These are phyloP conservation scores for Eremochloa ophiuroides DNA, from an alignment of 176 grass and related monocot genomes.

Conservation along the genomic window DNA sequence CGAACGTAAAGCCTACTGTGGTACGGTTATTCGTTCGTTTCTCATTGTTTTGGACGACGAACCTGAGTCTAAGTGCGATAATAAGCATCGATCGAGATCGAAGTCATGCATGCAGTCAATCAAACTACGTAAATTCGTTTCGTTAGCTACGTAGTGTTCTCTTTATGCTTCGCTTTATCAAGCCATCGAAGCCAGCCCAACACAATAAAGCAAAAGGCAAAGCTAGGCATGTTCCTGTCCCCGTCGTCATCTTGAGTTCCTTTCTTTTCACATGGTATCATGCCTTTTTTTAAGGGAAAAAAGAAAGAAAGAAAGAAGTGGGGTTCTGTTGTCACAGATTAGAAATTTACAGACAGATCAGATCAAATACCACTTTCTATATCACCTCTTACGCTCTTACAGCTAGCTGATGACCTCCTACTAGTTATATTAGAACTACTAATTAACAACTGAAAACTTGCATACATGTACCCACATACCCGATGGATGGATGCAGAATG, in stretches of 20 bases:
- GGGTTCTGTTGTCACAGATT: too few relatives aligned
- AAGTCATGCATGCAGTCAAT: not conserved
- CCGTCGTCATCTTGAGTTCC: not conserved
- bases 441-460: too few relatives aligned
- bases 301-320: too few relatives aligned
- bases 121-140: not conserved
- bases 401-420: too few relatives aligned
- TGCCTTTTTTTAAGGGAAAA: too few relatives aligned
- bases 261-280: not conserved
- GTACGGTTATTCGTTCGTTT: not conserved
- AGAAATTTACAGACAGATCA: too few relatives aligned
- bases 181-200: not conserved
- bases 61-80: too few relatives aligned
- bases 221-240: not conserved
- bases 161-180: not conserved
- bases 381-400: too few relatives aligned
- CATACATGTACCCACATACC: too few relatives aligned
- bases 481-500: constrained; percentile 30
- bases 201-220: constrained; percentile 24
- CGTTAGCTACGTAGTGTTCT: not conserved
- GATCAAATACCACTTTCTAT: not conserved
- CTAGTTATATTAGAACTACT: too few relatives aligned
- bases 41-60: not conserved
- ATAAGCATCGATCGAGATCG: too few relatives aligned
- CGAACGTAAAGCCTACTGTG: too few relatives aligned